Percentiles rank a stretch among this genome's conserved stretches.
phyloP scores from a whole-genome alignment of 2,329 filamentous ascomycete species.

The Colletotrichum cereale region DNA sequence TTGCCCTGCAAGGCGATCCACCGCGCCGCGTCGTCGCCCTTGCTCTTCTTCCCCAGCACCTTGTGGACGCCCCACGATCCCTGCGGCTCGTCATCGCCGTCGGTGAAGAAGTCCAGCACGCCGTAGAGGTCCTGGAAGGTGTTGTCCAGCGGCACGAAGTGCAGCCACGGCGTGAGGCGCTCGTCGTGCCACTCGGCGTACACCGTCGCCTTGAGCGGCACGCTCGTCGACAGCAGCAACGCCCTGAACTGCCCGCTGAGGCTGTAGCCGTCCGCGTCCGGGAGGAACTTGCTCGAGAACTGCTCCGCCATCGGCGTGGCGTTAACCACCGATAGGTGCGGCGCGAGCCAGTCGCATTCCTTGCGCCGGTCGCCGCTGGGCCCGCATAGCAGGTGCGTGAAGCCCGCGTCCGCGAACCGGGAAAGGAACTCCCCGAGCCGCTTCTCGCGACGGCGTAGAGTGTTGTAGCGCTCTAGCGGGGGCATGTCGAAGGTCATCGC shows the following conservation, averaged over 20 bases:
- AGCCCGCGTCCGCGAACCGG: constrained; percentile 57
- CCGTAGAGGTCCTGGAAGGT: constrained; percentile 75
- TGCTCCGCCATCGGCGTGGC: constrained; percentile 60
- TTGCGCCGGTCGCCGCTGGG: constrained; percentile 37
- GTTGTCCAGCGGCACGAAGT: constrained; percentile 80
- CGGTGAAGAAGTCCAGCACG: constrained; percentile 75
- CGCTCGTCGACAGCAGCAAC: constrained; percentile 72
- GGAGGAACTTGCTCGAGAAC: constrained; percentile 73
- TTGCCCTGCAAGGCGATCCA: constrained; percentile 71
- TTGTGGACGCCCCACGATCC: constrained; percentile 28
- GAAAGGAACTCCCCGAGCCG: constrained; percentile 57
- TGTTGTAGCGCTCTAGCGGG: constrained; percentile 56
- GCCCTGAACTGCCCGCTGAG: constrained; percentile 73
- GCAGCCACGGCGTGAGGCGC: constrained; percentile 76
- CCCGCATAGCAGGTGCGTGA: constrained; percentile 56
- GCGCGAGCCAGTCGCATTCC: constrained; percentile 55
- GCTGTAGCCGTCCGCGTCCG: constrained; percentile 76
- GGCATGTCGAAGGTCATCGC: constrained; percentile 65
- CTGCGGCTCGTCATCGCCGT: constrained; percentile 49
- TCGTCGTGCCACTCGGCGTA: constrained; percentile 83
- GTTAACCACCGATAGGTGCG: constrained; percentile 50
- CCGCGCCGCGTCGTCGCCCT: constrained; percentile 67
- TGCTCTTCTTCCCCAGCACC: constrained; percentile 38
- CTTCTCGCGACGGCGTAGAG: constrained; percentile 49
- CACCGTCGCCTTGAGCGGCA: constrained; percentile 79